Evolutionary conservation across 2,329 filamentous ascomycete species (phyloP), one percentile per base, ranked within the genome.

Genomic region (Falciphora oryzae): DNA sequence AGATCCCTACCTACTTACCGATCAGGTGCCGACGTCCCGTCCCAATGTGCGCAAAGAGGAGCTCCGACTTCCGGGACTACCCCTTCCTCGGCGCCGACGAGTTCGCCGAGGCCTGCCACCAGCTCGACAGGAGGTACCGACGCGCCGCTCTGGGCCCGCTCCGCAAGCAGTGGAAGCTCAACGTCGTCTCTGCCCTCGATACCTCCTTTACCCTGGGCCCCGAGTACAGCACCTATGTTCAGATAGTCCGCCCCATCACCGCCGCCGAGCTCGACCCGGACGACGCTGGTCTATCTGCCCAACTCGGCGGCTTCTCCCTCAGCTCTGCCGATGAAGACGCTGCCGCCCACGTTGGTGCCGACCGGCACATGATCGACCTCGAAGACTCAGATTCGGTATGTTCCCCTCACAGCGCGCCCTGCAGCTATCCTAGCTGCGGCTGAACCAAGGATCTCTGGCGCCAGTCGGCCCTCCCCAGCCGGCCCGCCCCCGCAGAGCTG

Each of bases 81-180:
- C 89, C 89, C 8, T 84, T 83, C 65, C 80, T 92, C 32, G 83
- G 76, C 14, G 71, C 76, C 14, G 81, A 85, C 57, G 88, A 91
- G 71, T 92, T 92, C 68, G 76, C 83, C 63, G 81, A 86, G 71
- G 84, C 82, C 64, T 91, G 89, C 73, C 84, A 88, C 69, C 78
- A 83, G 64, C 79, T 89, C 28, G 86, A 89, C 67, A 78, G 81
- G 53, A 80, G 74, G 67, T 89, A 89, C 73, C 80, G 83, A 65
- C 83, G 80, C 71, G 85, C 83, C 64, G 85, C 77, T 44, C 77
- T 88, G 3, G 87, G 85, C 2, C 78, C 80, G 8, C 70, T 83
- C 53, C 81, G 85, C 65, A 78, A 76, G 67, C 77, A 78, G 65
- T 87, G 85, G 81, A 84, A 82, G 70, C 76, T 88, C 65, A 76